A percentile compares a stretch with the other conserved stretches of the same genome.
These are phyloP conservation scores for Typha latifolia DNA, from an alignment of 176 grass and related monocot genomes.

Conservation along the genomic window DNA sequence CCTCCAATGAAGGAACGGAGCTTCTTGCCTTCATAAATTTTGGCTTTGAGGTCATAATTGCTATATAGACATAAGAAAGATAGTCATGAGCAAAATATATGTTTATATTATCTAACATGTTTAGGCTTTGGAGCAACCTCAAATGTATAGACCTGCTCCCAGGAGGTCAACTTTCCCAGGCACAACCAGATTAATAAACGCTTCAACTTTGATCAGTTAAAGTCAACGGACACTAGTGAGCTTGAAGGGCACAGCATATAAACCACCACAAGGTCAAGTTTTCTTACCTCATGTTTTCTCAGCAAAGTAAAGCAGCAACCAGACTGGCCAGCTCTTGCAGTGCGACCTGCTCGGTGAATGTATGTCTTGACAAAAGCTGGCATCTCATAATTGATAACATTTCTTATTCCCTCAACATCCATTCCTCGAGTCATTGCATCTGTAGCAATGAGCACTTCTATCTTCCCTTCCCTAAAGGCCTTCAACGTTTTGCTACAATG, in stretches of 20 bases:
- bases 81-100: no score
- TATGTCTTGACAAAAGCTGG: slow-evolving; percentile 78
- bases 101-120: no score
- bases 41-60: no score
- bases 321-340: slow-evolving; percentile 64
- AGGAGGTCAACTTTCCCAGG: no score
- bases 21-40: no score
- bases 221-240: background rate
- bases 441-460: slow-evolving; percentile 79
- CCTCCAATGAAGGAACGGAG: no score
- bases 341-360: slow-evolving; percentile 81
- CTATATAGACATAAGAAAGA: no score
- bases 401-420: slow-evolving; percentile 86
- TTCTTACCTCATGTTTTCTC: slow-evolving; percentile 73
- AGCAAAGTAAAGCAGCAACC: slow-evolving; percentile 90
- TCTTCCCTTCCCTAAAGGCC: slow-evolving; percentile 72
- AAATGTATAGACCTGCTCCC: no score
- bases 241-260: background rate
- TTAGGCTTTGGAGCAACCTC: no score
- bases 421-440: slow-evolving; percentile 98
- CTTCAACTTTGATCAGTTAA: background rate
- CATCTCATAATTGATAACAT: slow-evolving; percentile 93
- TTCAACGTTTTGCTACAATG: slow-evolving; percentile 66
- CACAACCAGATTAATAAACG: background rate
- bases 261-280: background rate